Conservation (phyloP, 768 basidiomycete species). For the Pilatotrama ljubarskyi region DNA sequence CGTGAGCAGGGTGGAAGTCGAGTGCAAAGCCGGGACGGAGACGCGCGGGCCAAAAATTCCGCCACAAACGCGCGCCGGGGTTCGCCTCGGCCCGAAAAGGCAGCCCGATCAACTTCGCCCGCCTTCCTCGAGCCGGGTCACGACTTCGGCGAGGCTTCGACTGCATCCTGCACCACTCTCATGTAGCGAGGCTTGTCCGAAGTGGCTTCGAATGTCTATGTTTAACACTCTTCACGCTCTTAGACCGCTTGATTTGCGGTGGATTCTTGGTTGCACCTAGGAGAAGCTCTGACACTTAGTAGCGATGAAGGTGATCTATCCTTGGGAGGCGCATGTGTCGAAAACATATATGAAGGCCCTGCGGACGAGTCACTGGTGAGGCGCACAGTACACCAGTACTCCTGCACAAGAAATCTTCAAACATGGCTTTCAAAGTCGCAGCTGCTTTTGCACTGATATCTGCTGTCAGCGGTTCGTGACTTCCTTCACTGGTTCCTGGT, state of each 20-base stretch:
- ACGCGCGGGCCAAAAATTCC: slow-evolving; percentile 15
- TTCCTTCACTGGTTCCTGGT: background rate
- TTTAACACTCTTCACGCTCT: background rate
- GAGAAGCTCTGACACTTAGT: background rate
- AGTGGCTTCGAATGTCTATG: background rate
- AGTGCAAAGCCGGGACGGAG: slow-evolving; percentile 13
- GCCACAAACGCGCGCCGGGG: slow-evolving; percentile 12
- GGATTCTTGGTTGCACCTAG: slow-evolving; percentile 8
- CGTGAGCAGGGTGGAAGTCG: slow-evolving; percentile 21
- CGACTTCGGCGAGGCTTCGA: background rate
- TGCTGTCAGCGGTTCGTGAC: slow-evolving; percentile 17
- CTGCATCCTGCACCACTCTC: background rate
- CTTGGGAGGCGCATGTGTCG: background rate
- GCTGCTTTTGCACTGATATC: background rate
- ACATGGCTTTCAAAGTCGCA: slow-evolving; percentile 6
- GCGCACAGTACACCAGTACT: background rate
- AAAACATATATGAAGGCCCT: slow-evolving; percentile 9
- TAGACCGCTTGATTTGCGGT: slow-evolving; percentile 10
- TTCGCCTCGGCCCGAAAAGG: background rate
- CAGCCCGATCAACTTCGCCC: slow-evolving; percentile 3
- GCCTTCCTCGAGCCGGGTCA: background rate
- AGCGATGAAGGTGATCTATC: background rate
- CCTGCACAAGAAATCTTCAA: background rate
- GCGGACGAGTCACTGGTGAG: background rate
- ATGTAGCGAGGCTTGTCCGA: slow-evolving; percentile 19